Conservation (phyloP, 169 alveolate genomes). For the Cryptosporidium tyzzeri region DNA sequence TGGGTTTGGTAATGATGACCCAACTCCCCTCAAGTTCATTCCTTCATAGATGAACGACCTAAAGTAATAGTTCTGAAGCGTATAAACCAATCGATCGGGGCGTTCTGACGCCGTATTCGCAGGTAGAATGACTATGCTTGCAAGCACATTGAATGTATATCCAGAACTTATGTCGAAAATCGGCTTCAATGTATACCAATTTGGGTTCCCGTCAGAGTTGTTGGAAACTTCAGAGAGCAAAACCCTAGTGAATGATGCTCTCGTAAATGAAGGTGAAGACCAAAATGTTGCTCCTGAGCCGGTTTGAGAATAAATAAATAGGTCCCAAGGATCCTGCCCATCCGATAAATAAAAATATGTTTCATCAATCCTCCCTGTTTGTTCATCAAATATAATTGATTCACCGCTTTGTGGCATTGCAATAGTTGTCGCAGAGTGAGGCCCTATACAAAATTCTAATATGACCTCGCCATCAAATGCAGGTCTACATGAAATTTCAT, state of each 20-base stretch:
- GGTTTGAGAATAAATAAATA: slow-evolving; percentile 77
- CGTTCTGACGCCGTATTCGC: slow-evolving; percentile 78
- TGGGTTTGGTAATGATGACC: slow-evolving; percentile 78
- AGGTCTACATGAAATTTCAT: slow-evolving; percentile 80
- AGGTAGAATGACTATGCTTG: slow-evolving; percentile 76
- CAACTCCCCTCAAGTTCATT: slow-evolving; percentile 87
- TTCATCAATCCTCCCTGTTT: slow-evolving; percentile 84
- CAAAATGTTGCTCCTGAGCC: slow-evolving; percentile 50
- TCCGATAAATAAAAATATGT: slow-evolving; percentile 81
- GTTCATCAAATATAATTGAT: slow-evolving; percentile 79
- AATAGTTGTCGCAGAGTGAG: slow-evolving; percentile 77
- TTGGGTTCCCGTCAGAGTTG: slow-evolving; percentile 85
- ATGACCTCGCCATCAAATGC: slow-evolving; percentile 72
- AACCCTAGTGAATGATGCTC: slow-evolving; percentile 85
- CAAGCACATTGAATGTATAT: slow-evolving; percentile 79
- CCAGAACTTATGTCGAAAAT: slow-evolving; percentile 77
- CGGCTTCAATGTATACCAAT: slow-evolving; percentile 84
- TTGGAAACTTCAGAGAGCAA: slow-evolving; percentile 79
- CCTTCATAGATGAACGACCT: slow-evolving; percentile 90
- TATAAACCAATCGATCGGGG: slow-evolving; percentile 86
- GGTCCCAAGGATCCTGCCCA: slow-evolving; percentile 83
- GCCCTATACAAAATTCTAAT: slow-evolving; percentile 81
- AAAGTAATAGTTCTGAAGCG: slow-evolving; percentile 82
- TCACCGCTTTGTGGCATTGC: slow-evolving; percentile 72
- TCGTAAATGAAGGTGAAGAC: slow-evolving; percentile 60